Percentiles rank a stretch among this genome's conserved stretches.
Conservation (phyloP, 306 rosid species). For the Glycine tomentella region DNA sequence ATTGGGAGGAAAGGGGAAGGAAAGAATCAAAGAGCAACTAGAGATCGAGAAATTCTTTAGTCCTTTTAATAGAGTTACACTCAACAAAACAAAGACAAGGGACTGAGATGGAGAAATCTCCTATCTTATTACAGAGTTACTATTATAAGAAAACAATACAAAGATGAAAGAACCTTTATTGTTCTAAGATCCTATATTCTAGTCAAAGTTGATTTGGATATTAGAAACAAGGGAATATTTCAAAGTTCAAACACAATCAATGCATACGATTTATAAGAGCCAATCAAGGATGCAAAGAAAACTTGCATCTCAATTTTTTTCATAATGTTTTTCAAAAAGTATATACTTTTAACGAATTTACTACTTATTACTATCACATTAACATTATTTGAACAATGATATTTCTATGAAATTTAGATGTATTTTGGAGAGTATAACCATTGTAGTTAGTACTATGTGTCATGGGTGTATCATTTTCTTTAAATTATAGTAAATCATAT, state of each 20-base stretch:
- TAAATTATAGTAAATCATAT: background rate
- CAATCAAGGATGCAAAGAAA: background rate
- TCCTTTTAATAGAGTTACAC: background rate
- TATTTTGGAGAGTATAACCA: background rate
- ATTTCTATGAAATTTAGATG: constrained; percentile 15
- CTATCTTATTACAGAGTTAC: background rate
- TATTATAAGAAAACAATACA: background rate
- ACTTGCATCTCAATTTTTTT: background rate
- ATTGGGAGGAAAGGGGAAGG: background rate
- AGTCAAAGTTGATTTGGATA: background rate
- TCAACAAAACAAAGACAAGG: background rate
- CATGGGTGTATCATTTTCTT: background rate
- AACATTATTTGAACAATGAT: background rate
- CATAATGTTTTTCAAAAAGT: background rate
- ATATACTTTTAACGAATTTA: background rate
- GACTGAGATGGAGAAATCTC: background rate
- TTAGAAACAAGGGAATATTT: background rate
- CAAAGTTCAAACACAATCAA: background rate
- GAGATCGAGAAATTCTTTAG: background rate
- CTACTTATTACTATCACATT: background rate
- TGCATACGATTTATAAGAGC: background rate
- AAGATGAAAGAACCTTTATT: background rate
- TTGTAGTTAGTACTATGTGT: background rate
- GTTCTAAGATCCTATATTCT: background rate
- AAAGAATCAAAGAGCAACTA: background rate